Conservation (phyloP, 2,329 filamentous ascomycete genomes). For the Fusarium sp. region DNA sequence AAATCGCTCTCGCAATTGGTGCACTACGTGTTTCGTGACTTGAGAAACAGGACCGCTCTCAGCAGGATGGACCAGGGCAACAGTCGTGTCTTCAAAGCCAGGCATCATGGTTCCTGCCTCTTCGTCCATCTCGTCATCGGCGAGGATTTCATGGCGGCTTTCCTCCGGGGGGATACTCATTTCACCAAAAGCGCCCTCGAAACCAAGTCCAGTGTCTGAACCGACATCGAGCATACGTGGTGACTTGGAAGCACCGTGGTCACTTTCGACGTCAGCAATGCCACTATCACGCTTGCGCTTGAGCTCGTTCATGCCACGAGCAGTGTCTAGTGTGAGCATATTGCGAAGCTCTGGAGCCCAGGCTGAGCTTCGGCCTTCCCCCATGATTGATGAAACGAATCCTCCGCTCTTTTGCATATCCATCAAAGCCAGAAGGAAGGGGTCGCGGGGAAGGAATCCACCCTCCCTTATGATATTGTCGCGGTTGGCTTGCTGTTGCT, state of each 20-base stretch:
- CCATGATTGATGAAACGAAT: conserved; percentile 88
- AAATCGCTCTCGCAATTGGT: conserved; percentile 90
- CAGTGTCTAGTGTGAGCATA: conserved; percentile 87
- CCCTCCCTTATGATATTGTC: conserved; percentile 86
- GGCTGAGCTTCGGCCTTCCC: conserved; percentile 77
- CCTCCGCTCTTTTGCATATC: conserved; percentile 91
- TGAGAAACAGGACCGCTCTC: conserved; percentile 89
- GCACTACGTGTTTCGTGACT: conserved; percentile 94
- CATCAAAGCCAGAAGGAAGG: conserved; percentile 85
- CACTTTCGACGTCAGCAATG: conserved; percentile 80
- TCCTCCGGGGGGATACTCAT: conserved; percentile 67
- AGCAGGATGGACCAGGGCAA: conserved; percentile 79
- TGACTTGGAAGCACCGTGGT: conserved; percentile 72
- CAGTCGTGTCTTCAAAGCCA: conserved; percentile 82
- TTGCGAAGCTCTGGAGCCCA: conserved; percentile 95
- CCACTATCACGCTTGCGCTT: conserved; percentile 96
- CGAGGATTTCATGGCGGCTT: conserved; percentile 73
- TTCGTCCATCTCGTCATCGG: conserved; percentile 60
- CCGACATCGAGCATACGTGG: conserved; percentile 73
- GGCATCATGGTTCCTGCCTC: conserved; percentile 60
- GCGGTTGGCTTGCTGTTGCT: conserved; percentile 85
- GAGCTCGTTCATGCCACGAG: conserved; percentile 79
- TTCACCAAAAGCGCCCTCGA: conserved; percentile 61
- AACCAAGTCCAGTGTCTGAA: conserved; percentile 68
- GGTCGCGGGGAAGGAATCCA: conserved; percentile 86